phyloP scores from a whole-genome alignment of 1,139 yeast species.

The Yamadazyma diddensiae region DNA sequence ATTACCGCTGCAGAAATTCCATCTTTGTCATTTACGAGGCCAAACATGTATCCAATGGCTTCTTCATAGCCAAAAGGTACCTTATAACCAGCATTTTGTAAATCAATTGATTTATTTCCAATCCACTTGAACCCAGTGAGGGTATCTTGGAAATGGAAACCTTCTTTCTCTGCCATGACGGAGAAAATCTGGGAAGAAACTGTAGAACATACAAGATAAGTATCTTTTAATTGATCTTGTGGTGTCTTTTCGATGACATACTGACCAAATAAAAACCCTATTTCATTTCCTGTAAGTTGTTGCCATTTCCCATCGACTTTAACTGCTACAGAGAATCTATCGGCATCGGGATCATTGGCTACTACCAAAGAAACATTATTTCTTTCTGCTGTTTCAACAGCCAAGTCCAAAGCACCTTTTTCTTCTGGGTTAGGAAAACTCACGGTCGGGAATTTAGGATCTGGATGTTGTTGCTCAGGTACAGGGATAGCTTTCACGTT shows the following conservation, averaged over 20 bases:
- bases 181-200: slow-evolving; percentile 82
- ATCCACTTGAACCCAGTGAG: slow-evolving; percentile 98
- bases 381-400: slow-evolving; percentile 54
- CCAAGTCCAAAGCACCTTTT: slow-evolving; percentile 79
- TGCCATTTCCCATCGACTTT: slow-evolving; percentile 54
- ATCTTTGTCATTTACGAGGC: slow-evolving; percentile 86
- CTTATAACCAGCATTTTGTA: slow-evolving; percentile 56
- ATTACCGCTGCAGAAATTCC: slow-evolving; percentile 80
- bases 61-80: slow-evolving; percentile 95
- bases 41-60: slow-evolving; percentile 93
- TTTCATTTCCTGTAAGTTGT: slow-evolving; percentile 88
- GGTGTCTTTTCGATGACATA: slow-evolving; percentile 45
- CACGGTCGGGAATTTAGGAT: slow-evolving; percentile 84
- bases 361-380: slow-evolving; percentile 53
- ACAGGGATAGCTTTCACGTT: slow-evolving; percentile 36
- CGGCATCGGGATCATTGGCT: slow-evolving; percentile 97
- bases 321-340: slow-evolving; percentile 78
- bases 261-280: slow-evolving; percentile 81
- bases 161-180: slow-evolving; percentile 63
- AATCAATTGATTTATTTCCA: slow-evolving; percentile 80
- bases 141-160: slow-evolving; percentile 72
- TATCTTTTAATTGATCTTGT: slow-evolving; percentile 26
- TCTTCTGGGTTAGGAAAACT: slow-evolving; percentile 95
- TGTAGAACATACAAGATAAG: slow-evolving; percentile 78
- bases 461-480: slow-evolving; percentile 64